Evolutionary conservation across 768 basidiomycete genomes (phyloP).

Genomic region (Steccherinum ochraceum): DNA sequence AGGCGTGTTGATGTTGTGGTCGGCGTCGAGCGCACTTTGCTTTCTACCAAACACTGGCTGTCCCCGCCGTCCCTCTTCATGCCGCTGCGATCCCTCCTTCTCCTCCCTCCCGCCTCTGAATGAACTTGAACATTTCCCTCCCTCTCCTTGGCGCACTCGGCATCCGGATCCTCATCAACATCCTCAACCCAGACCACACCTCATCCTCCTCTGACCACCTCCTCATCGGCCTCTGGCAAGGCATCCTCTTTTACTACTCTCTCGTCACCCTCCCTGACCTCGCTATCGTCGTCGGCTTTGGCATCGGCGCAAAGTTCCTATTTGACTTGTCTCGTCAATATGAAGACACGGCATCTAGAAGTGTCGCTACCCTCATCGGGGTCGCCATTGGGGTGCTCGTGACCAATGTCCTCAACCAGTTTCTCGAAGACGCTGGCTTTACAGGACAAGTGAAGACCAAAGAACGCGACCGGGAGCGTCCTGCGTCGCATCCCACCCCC

Average conservation of each 20-base stretch:
- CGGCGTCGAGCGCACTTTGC: not conserved
- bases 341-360: conserved; percentile 25
- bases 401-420: conserved; percentile 65
- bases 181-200: conserved; percentile 34
- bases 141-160: conserved; percentile 72
- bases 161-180: conserved; percentile 62
- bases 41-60: not conserved
- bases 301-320: conserved; percentile 54
- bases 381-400: conserved; percentile 62
- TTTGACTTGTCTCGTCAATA: conserved; percentile 43
- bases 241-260: conserved; percentile 65
- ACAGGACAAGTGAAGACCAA: not conserved
- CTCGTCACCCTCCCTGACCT: conserved; percentile 48
- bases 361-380: conserved; percentile 52
- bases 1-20: not conserved
- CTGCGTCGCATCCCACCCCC: conserved; percentile 4
- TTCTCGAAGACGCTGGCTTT: conserved; percentile 45
- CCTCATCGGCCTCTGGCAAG: conserved; percentile 70
- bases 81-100: conserved; percentile 5
- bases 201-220: conserved; percentile 51
- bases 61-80: not conserved
- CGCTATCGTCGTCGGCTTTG: conserved; percentile 49
- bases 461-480: conserved; percentile 14
- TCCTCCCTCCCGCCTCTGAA: conserved; percentile 16
- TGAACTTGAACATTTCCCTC: conserved; percentile 48